Evolutionary conservation across 2,329 filamentous ascomycete genomes (phyloP).

Genomic region (Elsinoe fawcettii): DNA sequence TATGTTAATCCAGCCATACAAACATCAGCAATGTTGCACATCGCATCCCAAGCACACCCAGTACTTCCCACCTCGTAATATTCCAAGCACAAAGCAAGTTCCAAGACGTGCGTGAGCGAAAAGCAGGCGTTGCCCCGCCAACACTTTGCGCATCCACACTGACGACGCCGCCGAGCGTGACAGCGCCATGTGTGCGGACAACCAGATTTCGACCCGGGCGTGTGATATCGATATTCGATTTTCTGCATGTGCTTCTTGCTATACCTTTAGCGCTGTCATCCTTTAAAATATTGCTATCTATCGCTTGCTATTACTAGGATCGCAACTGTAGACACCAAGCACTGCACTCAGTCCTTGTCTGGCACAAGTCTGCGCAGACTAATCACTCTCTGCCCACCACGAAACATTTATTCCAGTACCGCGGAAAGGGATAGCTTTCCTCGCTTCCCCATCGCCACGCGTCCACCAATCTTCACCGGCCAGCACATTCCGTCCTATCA

Average conservation of each 20-base stretch:
- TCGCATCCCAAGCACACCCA: background rate
- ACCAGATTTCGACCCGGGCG: background rate
- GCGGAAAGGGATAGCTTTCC: background rate
- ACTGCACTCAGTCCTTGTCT: too few relatives aligned
- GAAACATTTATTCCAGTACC: too few relatives aligned
- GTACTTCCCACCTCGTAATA: background rate
- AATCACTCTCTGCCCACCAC: too few relatives aligned
- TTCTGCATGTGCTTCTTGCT: background rate
- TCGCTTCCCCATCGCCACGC: too few relatives aligned
- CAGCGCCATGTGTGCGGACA: background rate
- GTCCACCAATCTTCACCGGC: too few relatives aligned
- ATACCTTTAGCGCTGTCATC: background rate
- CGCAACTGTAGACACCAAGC: too few relatives aligned
- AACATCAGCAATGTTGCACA: too few relatives aligned
- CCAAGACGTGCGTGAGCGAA: background rate
- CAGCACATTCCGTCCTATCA: too few relatives aligned
- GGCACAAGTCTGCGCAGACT: too few relatives aligned
- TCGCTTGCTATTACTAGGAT: too few relatives aligned
- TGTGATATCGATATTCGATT: slow-evolving; percentile 3
- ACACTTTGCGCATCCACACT: background rate
- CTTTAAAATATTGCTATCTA: too few relatives aligned
- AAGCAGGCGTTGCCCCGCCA: slow-evolving; percentile 7
- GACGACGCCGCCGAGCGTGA: background rate
- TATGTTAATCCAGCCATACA: background rate
- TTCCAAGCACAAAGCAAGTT: background rate